Percentiles rank a stretch among this genome's conserved stretches.
phyloP scores from a whole-genome alignment of 352 stramenopile genomes.

The Phytophthora pluvialis region DNA sequence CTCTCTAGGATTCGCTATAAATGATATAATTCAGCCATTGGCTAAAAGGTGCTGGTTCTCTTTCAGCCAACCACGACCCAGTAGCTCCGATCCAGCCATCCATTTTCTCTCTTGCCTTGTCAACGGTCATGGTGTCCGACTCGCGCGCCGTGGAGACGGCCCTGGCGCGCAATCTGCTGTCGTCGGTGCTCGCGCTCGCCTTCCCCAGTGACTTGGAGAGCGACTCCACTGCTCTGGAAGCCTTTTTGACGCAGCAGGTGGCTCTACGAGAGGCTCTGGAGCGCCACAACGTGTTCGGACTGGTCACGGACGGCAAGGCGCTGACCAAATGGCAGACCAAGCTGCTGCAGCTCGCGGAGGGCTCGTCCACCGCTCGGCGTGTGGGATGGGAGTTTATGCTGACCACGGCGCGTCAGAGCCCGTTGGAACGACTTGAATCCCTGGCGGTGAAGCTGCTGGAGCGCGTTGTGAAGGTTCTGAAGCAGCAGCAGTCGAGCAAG shows the following conservation, averaged over 20 bases:
- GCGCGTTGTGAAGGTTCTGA: constrained; percentile 69
- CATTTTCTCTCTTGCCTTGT: constrained; percentile 2
- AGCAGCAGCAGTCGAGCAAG: constrained; percentile 55
- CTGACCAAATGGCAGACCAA: constrained; percentile 75
- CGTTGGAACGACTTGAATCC: constrained; percentile 62
- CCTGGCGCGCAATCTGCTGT: constrained; percentile 82
- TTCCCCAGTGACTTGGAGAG: constrained; percentile 64
- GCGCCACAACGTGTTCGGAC: constrained; percentile 78
- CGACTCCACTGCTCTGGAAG: constrained; percentile 42
- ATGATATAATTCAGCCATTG: neutral
- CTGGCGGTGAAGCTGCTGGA: constrained; percentile 66
- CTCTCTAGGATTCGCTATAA: constrained; percentile 14
- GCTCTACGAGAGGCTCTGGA: constrained; percentile 55
- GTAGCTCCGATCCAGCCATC: constrained; percentile 24
- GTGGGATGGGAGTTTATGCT: constrained; percentile 70
- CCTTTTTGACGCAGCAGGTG: constrained; percentile 59
- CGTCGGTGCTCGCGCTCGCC: constrained; percentile 73
- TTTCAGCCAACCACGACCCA: constrained; percentile 17
- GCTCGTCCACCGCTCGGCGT: constrained; percentile 35
- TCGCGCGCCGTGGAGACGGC: constrained; percentile 28
- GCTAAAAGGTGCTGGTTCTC: neutral
- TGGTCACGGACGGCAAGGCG: constrained; percentile 77
- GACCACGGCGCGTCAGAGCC: constrained; percentile 63
- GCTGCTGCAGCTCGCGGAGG: constrained; percentile 64
- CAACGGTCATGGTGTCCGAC: constrained; percentile 17